Evolutionary conservation across 169 alveolate species (phyloP).

Genomic region (Plasmodium inui): DNA sequence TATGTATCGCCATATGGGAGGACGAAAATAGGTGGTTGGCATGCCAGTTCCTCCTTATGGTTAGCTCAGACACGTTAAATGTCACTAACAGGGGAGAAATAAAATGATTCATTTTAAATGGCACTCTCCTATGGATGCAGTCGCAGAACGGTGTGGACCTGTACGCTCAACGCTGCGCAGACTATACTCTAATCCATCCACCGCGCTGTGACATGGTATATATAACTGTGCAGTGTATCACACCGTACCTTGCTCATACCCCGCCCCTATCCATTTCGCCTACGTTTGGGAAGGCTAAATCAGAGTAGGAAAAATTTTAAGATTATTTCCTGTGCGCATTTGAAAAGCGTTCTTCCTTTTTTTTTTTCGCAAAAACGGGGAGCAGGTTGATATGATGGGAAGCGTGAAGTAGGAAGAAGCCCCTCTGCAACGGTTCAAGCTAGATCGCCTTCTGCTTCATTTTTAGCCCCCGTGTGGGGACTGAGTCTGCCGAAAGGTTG

Average conservation of each 20-base stretch:
- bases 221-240: background rate
- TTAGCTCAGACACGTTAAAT: background rate
- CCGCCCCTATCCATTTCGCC: background rate
- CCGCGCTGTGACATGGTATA: background rate
- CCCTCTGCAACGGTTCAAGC: background rate
- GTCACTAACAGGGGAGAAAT: background rate
- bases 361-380: background rate
- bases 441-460: background rate
- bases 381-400: background rate
- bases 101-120: background rate
- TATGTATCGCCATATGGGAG: background rate
- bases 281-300: background rate
- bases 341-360: background rate
- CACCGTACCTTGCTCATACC: background rate
- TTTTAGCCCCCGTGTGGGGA: background rate
- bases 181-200: background rate
- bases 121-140: background rate
- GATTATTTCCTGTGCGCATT: background rate
- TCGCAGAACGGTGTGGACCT: background rate
- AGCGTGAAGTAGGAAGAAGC: background rate
- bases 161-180: background rate
- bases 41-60: background rate
- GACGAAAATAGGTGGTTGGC: background rate
- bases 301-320: background rate
- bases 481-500: background rate